These are phyloP conservation scores for Chalciporus pseudorubinellus DNA, from an alignment of 768 basidiomycete species.

Conservation along the genomic window DNA sequence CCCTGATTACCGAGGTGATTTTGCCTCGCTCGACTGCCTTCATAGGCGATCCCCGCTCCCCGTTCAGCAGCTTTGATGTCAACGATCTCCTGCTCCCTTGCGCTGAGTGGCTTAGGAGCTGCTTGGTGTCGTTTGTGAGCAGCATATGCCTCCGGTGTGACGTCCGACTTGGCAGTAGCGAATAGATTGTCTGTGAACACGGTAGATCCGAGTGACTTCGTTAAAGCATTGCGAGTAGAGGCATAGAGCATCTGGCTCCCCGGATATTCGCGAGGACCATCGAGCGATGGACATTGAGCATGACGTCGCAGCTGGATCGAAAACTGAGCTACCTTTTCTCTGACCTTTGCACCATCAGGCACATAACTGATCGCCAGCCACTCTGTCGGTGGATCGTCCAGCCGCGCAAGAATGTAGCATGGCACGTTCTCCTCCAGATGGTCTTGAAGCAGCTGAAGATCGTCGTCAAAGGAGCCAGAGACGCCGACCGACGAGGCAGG, in stretches of 20 bases:
- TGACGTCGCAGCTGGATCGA: slow-evolving; percentile 3
- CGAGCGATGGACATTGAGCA: background rate
- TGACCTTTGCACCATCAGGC: slow-evolving; percentile 75
- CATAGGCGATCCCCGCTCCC: slow-evolving; percentile 49
- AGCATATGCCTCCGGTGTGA: slow-evolving; percentile 67
- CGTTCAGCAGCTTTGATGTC: slow-evolving; percentile 76
- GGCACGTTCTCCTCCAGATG: slow-evolving; percentile 60
- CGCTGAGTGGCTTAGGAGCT: slow-evolving; percentile 80
- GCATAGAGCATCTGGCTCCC: slow-evolving; percentile 80
- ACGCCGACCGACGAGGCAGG: slow-evolving; percentile 39
- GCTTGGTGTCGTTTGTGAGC: slow-evolving; percentile 67
- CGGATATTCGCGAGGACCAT: background rate
- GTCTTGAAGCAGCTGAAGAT: slow-evolving; percentile 56
- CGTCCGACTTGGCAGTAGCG: slow-evolving; percentile 68
- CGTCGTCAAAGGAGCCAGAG: slow-evolving; percentile 54
- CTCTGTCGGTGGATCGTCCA: slow-evolving; percentile 56
- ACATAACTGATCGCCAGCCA: slow-evolving; percentile 82
- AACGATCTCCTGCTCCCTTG: slow-evolving; percentile 78
- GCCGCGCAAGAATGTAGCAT: slow-evolving; percentile 71
- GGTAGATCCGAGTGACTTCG: slow-evolving; percentile 71
- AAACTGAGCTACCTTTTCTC: slow-evolving; percentile 61
- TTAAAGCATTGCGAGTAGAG: slow-evolving; percentile 66
- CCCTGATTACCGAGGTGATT: slow-evolving; percentile 54
- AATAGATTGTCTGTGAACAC: slow-evolving; percentile 74
- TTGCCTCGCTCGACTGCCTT: slow-evolving; percentile 54